A percentile compares a stretch with the other conserved stretches of the same genome.
Conservation (phyloP, 768 basidiomycete species). For the Termitomyces sp. region DNA sequence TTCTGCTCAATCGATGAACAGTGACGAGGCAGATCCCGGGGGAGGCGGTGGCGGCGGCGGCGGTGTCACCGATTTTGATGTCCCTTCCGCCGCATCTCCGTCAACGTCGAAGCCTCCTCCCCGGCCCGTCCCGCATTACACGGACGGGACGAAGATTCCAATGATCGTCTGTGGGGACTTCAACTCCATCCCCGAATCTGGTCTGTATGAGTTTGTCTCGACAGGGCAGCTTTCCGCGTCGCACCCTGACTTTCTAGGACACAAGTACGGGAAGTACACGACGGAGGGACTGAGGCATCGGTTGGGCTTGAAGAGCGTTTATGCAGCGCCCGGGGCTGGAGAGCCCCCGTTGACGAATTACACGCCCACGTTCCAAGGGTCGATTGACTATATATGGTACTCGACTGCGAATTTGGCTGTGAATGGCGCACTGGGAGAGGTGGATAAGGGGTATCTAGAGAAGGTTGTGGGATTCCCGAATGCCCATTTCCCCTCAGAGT, state of each 20-base stretch:
- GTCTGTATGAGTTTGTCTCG: slow-evolving; percentile 88
- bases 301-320: slow-evolving; percentile 82
- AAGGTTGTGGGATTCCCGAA: slow-evolving; percentile 97
- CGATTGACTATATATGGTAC: slow-evolving; percentile 95
- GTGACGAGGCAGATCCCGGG: slow-evolving; percentile 18
- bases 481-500: slow-evolving; percentile 96
- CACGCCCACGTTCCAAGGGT: slow-evolving; percentile 82
- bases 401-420: slow-evolving; percentile 68
- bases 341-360: slow-evolving; percentile 80
- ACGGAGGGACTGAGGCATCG: slow-evolving; percentile 80
- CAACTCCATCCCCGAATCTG: slow-evolving; percentile 84
- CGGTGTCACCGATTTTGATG: slow-evolving; percentile 5
- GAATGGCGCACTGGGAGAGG: slow-evolving; percentile 83
- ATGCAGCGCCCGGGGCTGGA: slow-evolving; percentile 45
- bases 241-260: slow-evolving; percentile 90
- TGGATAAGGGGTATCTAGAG: slow-evolving; percentile 80
- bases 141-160: slow-evolving; percentile 88
- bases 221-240: slow-evolving; percentile 64
- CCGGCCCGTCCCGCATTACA: slow-evolving; percentile 64
- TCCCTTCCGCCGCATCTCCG: background rate
- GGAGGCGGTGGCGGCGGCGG: slow-evolving; percentile 4
- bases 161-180: slow-evolving; percentile 92
- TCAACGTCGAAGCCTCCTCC: slow-evolving; percentile 20
- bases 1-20: slow-evolving; percentile 16
- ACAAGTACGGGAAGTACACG: slow-evolving; percentile 92